Conservation (phyloP, 441 rosid genomes). For the Monsonia emarginata region DNA sequence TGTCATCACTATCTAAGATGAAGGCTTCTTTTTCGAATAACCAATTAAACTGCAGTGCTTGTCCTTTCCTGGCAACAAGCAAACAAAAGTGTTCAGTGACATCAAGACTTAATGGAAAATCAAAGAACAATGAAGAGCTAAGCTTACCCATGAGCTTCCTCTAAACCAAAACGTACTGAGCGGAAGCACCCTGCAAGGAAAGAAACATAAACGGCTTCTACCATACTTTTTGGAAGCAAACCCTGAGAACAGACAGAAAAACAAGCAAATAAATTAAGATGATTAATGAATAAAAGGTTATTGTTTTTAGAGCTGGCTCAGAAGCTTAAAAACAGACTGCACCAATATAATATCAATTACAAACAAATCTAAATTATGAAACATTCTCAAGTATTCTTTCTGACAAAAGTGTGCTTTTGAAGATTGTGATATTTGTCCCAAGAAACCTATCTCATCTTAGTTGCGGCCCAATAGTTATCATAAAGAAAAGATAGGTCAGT, state of each 20-base stretch:
- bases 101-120: not conserved
- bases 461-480: not conserved
- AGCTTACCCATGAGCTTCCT: constrained; percentile 94
- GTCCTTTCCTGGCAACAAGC: constrained; percentile 58
- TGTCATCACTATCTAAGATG: constrained; percentile 47
- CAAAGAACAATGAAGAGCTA: constrained; percentile 8
- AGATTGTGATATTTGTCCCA: not conserved
- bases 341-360: too few relatives aligned
- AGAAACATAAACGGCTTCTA: constrained; percentile 76
- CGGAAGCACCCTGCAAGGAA: constrained; percentile 89
- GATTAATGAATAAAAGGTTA: not conserved
- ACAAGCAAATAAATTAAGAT: too few relatives aligned
- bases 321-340: too few relatives aligned
- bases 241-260: constrained; percentile 30
- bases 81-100: constrained; percentile 15
- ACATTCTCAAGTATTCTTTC: too few relatives aligned
- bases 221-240: constrained; percentile 53
- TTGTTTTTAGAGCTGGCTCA: too few relatives aligned
- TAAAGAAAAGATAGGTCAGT: not conserved
- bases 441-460: not conserved
- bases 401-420: too few relatives aligned
- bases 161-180: constrained; percentile 82
- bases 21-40: constrained; percentile 76
- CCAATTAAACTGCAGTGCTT: constrained; percentile 88
- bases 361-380: too few relatives aligned